phyloP scores from a whole-genome alignment of 805 yeast species.

The Blastobotrys americana region DNA sequence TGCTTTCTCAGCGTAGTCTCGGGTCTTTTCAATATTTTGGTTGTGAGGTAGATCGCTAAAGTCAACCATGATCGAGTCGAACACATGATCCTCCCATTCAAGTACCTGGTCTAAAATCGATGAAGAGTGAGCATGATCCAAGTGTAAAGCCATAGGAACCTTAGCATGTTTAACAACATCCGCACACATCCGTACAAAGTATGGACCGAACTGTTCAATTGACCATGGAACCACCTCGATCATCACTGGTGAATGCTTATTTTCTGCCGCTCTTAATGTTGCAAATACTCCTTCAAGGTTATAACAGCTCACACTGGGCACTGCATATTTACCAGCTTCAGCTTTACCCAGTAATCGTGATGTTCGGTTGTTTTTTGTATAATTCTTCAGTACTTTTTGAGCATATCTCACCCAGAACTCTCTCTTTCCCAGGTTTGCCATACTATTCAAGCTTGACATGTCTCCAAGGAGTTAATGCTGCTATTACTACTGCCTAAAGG shows the following conservation, averaged over 20 bases:
- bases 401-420: background rate
- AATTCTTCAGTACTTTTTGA: background rate
- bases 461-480: background rate
- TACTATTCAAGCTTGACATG: too few species aligned
- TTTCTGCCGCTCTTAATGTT: constrained; percentile 34
- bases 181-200: constrained; percentile 26
- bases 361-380: constrained; percentile 25
- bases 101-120: constrained; percentile 27
- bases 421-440: background rate
- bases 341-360: constrained; percentile 29
- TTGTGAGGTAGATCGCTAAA: constrained; percentile 34
- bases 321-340: constrained; percentile 30
- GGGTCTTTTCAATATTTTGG: constrained; percentile 29
- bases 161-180: constrained; percentile 26
- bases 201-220: constrained; percentile 30
- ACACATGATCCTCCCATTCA: constrained; percentile 19
- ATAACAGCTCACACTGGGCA: constrained; percentile 33
- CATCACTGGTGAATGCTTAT: constrained; percentile 30
- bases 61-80: constrained; percentile 37
- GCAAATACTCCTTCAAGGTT: constrained; percentile 33
- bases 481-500: too few species aligned
- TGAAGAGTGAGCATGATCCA: constrained; percentile 29
- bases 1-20: constrained; percentile 29
- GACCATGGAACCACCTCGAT: constrained; percentile 36
- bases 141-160: constrained; percentile 34